Percentiles rank a stretch among this genome's conserved stretches.
Conservation (phyloP, 176 grass and related monocot species). For the Lolium perenne region DNA sequence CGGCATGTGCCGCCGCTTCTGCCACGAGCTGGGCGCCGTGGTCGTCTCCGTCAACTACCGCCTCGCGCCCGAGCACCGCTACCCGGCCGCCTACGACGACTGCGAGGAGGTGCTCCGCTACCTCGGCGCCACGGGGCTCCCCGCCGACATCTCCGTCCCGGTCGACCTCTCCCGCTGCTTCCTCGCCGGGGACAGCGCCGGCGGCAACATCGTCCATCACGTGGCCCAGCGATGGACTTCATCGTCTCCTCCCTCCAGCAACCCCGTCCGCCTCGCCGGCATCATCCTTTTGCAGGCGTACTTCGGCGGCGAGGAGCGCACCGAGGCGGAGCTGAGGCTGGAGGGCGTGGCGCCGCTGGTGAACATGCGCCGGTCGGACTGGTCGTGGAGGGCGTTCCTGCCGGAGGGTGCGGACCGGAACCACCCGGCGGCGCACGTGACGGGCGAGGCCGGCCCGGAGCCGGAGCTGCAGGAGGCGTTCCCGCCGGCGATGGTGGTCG, state of each 20-base stretch:
- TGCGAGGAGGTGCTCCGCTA: constrained; percentile 53
- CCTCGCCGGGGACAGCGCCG: constrained; percentile 74
- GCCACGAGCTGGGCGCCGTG: constrained; percentile 37
- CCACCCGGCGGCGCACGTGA: constrained; percentile 59
- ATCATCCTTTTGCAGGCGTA: constrained; percentile 56
- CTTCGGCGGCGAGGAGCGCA: constrained; percentile 75
- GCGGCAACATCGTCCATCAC: constrained; percentile 80
- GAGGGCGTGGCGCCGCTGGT: constrained; percentile 51
- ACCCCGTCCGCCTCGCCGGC: constrained; percentile 40
- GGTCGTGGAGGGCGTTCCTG: constrained; percentile 58
- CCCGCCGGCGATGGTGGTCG: constrained; percentile 45
- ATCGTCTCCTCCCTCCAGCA: too few species aligned
- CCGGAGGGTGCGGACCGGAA: constrained; percentile 52
- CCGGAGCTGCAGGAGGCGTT: constrained; percentile 48
- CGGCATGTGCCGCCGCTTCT: constrained; percentile 53
- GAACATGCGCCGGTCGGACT: constrained; percentile 45
- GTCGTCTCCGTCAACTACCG: constrained; percentile 65
- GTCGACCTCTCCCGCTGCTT: constrained; percentile 60
- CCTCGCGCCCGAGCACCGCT: constrained; percentile 66
- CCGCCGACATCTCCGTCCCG: background rate
- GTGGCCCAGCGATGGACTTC: constrained; percentile 58
- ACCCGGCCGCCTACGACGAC: constrained; percentile 73
- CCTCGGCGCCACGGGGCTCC: constrained; percentile 32
- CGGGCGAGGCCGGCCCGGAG: background rate
- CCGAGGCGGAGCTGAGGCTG: constrained; percentile 44